A percentile compares a stretch with the other conserved stretches of the same genome.
Conservation (phyloP, 805 yeast species). For the Metschnikowia sp. region DNA sequence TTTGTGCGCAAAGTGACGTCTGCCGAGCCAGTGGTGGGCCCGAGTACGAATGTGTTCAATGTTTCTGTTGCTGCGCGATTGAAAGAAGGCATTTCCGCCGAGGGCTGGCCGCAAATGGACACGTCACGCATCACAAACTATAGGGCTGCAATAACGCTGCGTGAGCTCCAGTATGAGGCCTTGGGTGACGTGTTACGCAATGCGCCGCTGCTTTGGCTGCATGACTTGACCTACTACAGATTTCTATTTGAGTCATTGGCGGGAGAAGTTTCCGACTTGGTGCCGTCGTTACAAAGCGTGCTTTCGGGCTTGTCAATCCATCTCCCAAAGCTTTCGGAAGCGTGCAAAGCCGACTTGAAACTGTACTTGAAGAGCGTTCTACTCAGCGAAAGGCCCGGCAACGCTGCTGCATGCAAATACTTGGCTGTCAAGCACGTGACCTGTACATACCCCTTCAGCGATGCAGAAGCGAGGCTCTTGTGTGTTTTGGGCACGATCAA, state of each 20-base stretch:
- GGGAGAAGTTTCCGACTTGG: conserved; percentile 59
- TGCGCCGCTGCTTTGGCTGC: conserved; percentile 37
- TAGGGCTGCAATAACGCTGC: conserved; percentile 37
- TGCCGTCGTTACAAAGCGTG: conserved; percentile 68
- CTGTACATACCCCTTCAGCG: conserved; percentile 61
- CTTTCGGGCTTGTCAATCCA: conserved; percentile 56
- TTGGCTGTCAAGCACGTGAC: conserved; percentile 64
- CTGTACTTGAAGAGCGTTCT: conserved; percentile 32
- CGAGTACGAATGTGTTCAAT: conserved; percentile 22
- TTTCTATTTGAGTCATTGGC: conserved; percentile 70
- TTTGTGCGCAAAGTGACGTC: conserved; percentile 61
- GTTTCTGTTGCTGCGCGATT: conserved; percentile 49
- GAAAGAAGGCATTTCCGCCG: conserved; percentile 48
- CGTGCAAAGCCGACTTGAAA: conserved; percentile 43
- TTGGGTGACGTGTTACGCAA: conserved; percentile 62
- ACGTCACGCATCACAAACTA: conserved; percentile 33
- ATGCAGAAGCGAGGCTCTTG: conserved; percentile 62
- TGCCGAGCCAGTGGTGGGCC: conserved; percentile 2
- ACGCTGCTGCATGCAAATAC: conserved; percentile 46
- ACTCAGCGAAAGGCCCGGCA: conserved; percentile 1
- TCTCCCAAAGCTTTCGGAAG: conserved; percentile 37
- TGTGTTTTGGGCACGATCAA: conserved; percentile 62
- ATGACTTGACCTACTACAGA: conserved; percentile 51
- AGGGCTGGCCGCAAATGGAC: conserved; percentile 58
- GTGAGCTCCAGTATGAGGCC: conserved; percentile 73